Base-by-base conservation (phyloP, 371 early-diverging fungal genomes). In the Umbelopsis sp. region DNA sequence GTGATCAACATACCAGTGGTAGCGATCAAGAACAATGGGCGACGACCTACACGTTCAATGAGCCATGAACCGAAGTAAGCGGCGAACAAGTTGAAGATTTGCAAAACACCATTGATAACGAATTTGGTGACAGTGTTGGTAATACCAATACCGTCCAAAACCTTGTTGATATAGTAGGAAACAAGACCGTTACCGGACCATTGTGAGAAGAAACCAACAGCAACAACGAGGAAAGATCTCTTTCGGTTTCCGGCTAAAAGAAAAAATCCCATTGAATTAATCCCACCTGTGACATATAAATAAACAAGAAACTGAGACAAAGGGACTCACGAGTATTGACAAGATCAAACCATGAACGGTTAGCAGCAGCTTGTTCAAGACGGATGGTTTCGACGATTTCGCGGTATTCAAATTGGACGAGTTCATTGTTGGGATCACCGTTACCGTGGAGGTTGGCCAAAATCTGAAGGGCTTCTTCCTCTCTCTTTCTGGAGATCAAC, bases 341-440 rank as follows among this genome's bases (percentile, higher is more conserved):
- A 71, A 96, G 86, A 65, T 96, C 95, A 4, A 52, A 12, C 85
- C 93, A 95, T 32, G 83, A 81, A 52, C 89, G 89, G 12, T 81
- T 77, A 10, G 90, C 91, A 38, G 89, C 79, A 4, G 78, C 84
- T 14, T 86, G 80, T 75, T 97, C 96, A 29, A 86, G 73, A 24
- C 77, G 80, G 41, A 94, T 76, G 44, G 83, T 77, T 37, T 86
- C 86, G 68, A 87, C 80, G 75, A 96, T 93, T n/a, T 89, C 87
- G 16, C 87, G 78, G 72, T 82, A 89, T 77, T 96, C 96, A 18
- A 81, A 81, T 8, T 79, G 63, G 11, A 95, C 92, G 8, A 72
- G 80, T 5, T 86, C 74, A 67, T 79, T 76, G 44, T 81, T 77
- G 52, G 69, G 70, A 63, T 84, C 75, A 35, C 84, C 83, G 32